These are phyloP conservation scores for Sequoiadendron giganteum DNA, from an alignment of 75 land plant species.

Conservation along the genomic window DNA sequence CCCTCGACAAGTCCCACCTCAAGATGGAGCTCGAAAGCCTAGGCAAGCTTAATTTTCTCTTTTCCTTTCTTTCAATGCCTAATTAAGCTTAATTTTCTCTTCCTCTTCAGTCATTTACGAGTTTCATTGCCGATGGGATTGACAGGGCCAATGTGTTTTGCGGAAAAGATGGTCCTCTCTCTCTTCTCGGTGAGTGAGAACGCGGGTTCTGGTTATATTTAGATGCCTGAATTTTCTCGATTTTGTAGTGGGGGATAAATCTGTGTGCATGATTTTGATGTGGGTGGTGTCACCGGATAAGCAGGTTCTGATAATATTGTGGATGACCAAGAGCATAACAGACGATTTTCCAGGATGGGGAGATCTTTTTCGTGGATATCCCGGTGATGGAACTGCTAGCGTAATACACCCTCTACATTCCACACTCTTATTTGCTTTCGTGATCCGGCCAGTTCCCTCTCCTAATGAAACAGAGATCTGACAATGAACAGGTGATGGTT, in stretches of 20 bases:
- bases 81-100: background rate
- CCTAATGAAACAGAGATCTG: background rate
- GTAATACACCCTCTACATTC: conserved; percentile 36
- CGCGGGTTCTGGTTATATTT: background rate
- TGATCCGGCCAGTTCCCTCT: background rate
- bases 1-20: conserved; percentile 49
- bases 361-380: conserved; percentile 59
- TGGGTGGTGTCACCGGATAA: background rate
- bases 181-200: conserved; percentile 51
- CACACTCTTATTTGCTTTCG: too few relatives aligned
- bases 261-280: background rate
- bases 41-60: conserved; percentile 31
- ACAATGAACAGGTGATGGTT: conserved; percentile 58
- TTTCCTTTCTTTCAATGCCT: background rate
- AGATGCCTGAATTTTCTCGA: background rate
- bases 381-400: conserved; percentile 85
- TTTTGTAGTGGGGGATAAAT: background rate
- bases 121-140: background rate
- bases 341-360: conserved; percentile 84
- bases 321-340: conserved; percentile 85
- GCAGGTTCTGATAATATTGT: conserved; percentile 68
- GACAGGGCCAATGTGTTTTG: conserved; percentile 85
- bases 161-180: conserved; percentile 62
- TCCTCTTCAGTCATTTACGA: background rate
- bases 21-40: conserved; percentile 64